These are phyloP conservation scores for Gonium pectorale DNA, from an alignment of 139 green algal genomes.

Conservation along the genomic window DNA sequence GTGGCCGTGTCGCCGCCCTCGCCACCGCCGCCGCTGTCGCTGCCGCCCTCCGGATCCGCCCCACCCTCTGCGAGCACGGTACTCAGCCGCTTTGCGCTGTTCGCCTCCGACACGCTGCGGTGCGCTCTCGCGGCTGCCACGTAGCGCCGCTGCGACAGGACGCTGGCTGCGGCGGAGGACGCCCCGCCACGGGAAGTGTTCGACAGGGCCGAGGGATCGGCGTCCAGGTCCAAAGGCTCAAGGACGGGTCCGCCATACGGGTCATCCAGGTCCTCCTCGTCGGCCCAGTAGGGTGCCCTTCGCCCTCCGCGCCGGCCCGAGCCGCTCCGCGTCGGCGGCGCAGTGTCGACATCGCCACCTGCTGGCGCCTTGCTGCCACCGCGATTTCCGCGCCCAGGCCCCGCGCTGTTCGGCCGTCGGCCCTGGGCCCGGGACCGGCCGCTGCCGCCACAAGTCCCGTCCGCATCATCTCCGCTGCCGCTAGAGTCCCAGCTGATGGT, in stretches of 20 bases:
- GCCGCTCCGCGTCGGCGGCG: no score
- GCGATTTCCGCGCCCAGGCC: no score
- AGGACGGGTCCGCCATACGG: neutral
- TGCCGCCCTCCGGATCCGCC: neutral
- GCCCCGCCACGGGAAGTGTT: neutral
- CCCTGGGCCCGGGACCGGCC: neutral
- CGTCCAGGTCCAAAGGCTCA: neutral
- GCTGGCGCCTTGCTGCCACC: neutral
- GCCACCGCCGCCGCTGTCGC: neutral
- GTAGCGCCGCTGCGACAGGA: conserved; percentile 33
- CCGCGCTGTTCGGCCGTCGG: no score
- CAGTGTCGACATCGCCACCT: neutral
- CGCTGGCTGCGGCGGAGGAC: conserved; percentile 29
- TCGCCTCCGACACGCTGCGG: conserved; percentile 42
- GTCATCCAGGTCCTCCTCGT: conserved; percentile 2
- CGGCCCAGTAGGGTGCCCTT: neutral
- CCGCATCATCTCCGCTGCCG: neutral
- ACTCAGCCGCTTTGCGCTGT: conserved; percentile 14
- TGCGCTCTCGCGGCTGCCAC: conserved; percentile 24
- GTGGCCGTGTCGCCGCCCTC: neutral
- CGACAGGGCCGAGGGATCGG: neutral
- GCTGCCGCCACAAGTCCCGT: neutral
- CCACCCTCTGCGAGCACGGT: no score
- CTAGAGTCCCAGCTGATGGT: conserved; percentile 8
- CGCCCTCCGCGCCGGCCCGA: neutral